Evolutionary conservation across 495 filamentous ascomycete species (phyloP).

Genomic region (Penicillium crystallinum): DNA sequence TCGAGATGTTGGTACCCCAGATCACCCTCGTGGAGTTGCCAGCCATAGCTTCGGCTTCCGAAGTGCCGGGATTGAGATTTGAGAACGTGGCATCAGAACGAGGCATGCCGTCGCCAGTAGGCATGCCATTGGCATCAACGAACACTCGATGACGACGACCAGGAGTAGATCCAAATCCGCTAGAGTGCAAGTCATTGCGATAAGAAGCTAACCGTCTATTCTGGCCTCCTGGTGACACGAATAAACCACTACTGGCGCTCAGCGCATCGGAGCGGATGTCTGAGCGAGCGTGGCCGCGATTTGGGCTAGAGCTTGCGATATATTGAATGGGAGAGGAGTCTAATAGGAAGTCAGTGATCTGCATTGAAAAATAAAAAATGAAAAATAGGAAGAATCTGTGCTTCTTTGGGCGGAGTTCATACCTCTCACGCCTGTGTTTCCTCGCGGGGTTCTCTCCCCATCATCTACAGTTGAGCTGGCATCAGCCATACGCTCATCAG

Average conservation of each 20-base stretch:
- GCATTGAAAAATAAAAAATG: neutral
- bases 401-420: constrained; percentile 15
- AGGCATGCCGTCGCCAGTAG: constrained; percentile 49
- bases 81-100: constrained; percentile 83
- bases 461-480: constrained; percentile 59
- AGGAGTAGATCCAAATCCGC: constrained; percentile 61
- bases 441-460: constrained; percentile 71
- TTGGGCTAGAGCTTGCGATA: constrained; percentile 78
- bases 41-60: constrained; percentile 83
- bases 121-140: constrained; percentile 74
- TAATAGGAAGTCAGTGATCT: constrained; percentile 25
- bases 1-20: constrained; percentile 96
- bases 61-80: constrained; percentile 80
- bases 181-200: constrained; percentile 79
- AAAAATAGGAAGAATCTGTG: neutral
- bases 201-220: constrained; percentile 46
- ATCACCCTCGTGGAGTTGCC: constrained; percentile 76
- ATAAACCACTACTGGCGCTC: constrained; percentile 80
- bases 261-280: constrained; percentile 53
- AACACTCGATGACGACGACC: constrained; percentile 65
- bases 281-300: constrained; percentile 38
- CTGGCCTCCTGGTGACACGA: constrained; percentile 61
- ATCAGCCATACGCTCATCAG: constrained; percentile 45
- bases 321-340: constrained; percentile 91
- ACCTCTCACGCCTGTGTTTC: constrained; percentile 63